A percentile compares a stretch with the other conserved stretches of the same genome.
phyloP scores from a whole-genome alignment of 306 rosid species.

The Datisca glomerata region DNA sequence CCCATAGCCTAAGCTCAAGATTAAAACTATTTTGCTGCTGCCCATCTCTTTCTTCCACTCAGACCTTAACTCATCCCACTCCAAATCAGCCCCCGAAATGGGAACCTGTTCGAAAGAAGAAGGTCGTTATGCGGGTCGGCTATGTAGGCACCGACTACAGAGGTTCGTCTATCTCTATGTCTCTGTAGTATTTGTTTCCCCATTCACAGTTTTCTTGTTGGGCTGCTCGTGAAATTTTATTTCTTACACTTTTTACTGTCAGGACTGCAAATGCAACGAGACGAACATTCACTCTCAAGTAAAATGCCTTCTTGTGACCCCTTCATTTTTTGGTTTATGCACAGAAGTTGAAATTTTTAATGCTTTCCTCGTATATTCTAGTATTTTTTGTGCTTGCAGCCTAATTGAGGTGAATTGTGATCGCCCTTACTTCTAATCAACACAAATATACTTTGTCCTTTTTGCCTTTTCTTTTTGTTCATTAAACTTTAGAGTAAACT shows the following conservation, averaged over 20 bases:
- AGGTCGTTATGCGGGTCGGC: conserved; percentile 73
- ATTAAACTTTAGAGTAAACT: too few relatives aligned
- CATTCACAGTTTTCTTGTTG: too few relatives aligned
- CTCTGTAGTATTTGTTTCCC: too few relatives aligned
- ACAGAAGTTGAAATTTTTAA: too few relatives aligned
- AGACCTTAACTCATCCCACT: conserved; percentile 1
- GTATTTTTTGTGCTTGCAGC: too few relatives aligned
- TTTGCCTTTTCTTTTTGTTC: too few relatives aligned
- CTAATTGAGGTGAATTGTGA: too few relatives aligned
- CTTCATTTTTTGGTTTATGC: conserved; percentile 1
- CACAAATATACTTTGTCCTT: too few relatives aligned
- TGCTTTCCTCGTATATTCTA: too few relatives aligned
- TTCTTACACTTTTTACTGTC: conserved; percentile 16
- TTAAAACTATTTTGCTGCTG: conserved; percentile 16
- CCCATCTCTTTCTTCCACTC: conserved; percentile 1
- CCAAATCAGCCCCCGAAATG: conserved; percentile 21
- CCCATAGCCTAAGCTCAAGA: neutral
- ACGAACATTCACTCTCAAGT: conserved; percentile 52
- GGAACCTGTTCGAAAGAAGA: conserved; percentile 64
- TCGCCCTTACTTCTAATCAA: too few relatives aligned
- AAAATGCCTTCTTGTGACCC: conserved; percentile 13
- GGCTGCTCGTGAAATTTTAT: too few relatives aligned
- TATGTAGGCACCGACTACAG: conserved; percentile 77
- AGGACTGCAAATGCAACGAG: conserved; percentile 80
- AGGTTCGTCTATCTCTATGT: too few relatives aligned